Base-by-base conservation (phyloP, 768 basidiomycete genomes). In the Auricularia sp. region DNA sequence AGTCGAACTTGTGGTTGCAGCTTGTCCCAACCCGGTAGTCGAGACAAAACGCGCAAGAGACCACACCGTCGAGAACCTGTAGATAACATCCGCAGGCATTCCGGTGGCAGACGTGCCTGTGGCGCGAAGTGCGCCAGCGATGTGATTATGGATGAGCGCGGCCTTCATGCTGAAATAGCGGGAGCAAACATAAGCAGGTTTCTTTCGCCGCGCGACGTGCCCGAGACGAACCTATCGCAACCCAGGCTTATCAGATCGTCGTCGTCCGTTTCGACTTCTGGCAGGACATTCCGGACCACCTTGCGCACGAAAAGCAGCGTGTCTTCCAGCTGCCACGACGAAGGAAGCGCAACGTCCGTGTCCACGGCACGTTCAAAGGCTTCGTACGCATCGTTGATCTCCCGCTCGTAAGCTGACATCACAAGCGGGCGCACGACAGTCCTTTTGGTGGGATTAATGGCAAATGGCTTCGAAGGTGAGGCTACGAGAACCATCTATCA, bases 161-260 rank as follows among this genome's bases (percentile, higher is more conserved):
- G 75, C 75, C 18, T 35, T n/a, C 39, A 66, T 24, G 6, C 36
- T 45, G 24, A 36, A 62, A 13, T 42, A 29, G 24, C 4, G 2
- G 29, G 7, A 63, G 21, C 10, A 10, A n/a, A 36, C 61, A 62
- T 29, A 10, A 45, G 3, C 44, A 45, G 35, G 13, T 42, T 33
- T 42, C 44, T 24, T 16, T 10, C 16, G 16, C n/a, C 16, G 2
- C 35, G 3, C 3, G 44, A 18, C 10, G 37, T 14, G n/a, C 2
- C 29, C 29, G 29, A 65, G 14, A 62, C 67, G 16, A 6, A 59
- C 56, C 67, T 65, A 24, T 80, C 78, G 59, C 78, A 77, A 3
- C 79, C 79, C 37, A 73, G 63, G 58, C 76, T 73, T 66, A 80
- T 79, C 24, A 81, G 63, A 63, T 80, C 78, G 29, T 75, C 76